Conservation (phyloP, 2,329 filamentous ascomycete species). For the Alternaria sp. region DNA sequence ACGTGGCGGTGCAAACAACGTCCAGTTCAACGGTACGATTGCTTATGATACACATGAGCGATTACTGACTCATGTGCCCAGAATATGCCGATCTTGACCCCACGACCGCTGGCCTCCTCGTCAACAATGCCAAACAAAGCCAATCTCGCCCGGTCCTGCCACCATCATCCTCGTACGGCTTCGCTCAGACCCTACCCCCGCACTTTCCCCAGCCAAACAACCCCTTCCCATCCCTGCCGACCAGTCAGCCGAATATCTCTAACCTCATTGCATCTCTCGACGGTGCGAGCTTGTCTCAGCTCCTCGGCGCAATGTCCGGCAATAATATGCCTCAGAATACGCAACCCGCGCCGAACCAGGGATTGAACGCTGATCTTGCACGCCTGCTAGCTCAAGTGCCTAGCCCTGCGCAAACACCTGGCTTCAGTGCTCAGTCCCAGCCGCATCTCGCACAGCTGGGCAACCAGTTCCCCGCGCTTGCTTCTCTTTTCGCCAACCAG, state of each 20-base stretch:
- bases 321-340: constrained; percentile 47
- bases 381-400: constrained; percentile 47
- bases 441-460: constrained; percentile 35
- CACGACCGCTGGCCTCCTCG: constrained; percentile 77
- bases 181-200: constrained; percentile 39
- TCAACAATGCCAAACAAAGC: constrained; percentile 70
- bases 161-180: constrained; percentile 37
- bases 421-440: constrained; percentile 27
- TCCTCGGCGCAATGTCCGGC: constrained; percentile 65
- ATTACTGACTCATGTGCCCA: constrained; percentile 37
- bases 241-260: constrained; percentile 59
- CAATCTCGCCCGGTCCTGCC: constrained; percentile 42
- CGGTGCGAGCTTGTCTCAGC: constrained; percentile 70
- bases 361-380: constrained; percentile 46
- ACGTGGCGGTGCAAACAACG: constrained; percentile 72
- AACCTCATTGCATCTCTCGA: constrained; percentile 73
- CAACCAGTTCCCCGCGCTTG: constrained; percentile 39
- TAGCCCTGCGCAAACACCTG: constrained; percentile 31
- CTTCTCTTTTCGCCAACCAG: constrained; percentile 36
- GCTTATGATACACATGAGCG: not conserved
- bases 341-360: constrained; percentile 43
- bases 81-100: constrained; percentile 87
- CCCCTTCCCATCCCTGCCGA: constrained; percentile 43
- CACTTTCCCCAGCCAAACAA: constrained; percentile 44
- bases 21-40: constrained; percentile 73